Percentiles rank a stretch among this genome's conserved stretches.
Conservation (phyloP, 208 protist species). For the Trichomonas vaginalis region DNA sequence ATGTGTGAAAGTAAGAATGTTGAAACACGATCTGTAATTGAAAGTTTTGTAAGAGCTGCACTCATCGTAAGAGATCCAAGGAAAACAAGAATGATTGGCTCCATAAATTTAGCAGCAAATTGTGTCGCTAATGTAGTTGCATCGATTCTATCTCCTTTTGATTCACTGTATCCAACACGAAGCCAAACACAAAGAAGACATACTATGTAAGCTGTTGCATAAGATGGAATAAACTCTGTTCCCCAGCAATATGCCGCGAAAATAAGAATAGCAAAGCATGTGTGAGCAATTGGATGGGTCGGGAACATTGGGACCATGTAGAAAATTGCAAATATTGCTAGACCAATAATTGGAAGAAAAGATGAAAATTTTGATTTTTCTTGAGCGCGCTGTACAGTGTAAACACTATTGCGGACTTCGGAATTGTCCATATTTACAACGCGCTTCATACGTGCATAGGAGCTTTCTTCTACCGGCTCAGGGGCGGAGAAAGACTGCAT, state of each 20-base stretch:
- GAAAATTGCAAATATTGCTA: neutral
- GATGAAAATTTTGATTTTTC: neutral
- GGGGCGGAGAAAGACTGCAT: neutral
- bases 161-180: neutral
- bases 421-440: neutral
- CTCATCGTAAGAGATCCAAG: neutral
- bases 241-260: neutral
- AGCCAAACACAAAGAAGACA: neutral
- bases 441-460: neutral
- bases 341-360: neutral
- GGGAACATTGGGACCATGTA: neutral
- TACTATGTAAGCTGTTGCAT: neutral
- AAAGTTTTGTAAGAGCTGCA: neutral
- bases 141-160: neutral
- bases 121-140: neutral
- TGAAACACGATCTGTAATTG: constrained; percentile 3
- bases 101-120: neutral
- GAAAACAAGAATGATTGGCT: constrained; percentile 4
- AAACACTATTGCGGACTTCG: neutral
- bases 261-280: neutral
- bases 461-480: neutral
- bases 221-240: neutral
- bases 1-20: neutral
- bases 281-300: neutral
- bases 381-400: neutral